These are phyloP conservation scores for Aspergillus sp. DNA, from an alignment of 2,329 filamentous ascomycete species.

Conservation along the genomic window DNA sequence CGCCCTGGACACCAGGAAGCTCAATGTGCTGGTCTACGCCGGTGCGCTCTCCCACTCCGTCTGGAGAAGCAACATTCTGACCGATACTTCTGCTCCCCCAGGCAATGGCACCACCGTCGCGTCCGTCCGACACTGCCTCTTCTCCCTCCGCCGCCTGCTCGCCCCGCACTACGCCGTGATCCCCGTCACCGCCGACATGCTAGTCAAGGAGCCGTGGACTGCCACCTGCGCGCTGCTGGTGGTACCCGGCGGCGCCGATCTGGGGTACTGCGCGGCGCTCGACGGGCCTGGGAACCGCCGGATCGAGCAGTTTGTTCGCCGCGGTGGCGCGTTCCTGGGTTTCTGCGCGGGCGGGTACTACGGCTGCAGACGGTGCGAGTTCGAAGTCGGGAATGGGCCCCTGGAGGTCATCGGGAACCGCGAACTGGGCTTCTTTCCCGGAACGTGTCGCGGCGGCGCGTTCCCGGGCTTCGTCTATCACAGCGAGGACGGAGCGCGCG, in stretches of 20 bases:
- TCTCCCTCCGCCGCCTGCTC: slow-evolving; percentile 74
- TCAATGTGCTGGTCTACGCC: slow-evolving; percentile 91
- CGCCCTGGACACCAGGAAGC: slow-evolving; percentile 35
- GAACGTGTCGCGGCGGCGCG: slow-evolving; percentile 73
- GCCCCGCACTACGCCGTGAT: slow-evolving; percentile 90
- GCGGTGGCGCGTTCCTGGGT: slow-evolving; percentile 77
- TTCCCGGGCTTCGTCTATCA: slow-evolving; percentile 86
- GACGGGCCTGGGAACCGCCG: slow-evolving; percentile 80
- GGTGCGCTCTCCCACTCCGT: slow-evolving; percentile 44
- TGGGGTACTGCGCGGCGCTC: slow-evolving; percentile 78
- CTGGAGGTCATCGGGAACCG: slow-evolving; percentile 79
- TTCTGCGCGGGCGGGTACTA: slow-evolving; percentile 96
- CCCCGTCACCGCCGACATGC: slow-evolving; percentile 63
- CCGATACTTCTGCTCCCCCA: slow-evolving; percentile 26
- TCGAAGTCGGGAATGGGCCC: slow-evolving; percentile 71
- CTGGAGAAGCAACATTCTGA: slow-evolving; percentile 21
- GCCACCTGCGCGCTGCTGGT: slow-evolving; percentile 80
- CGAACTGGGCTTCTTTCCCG: slow-evolving; percentile 83
- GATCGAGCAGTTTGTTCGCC: slow-evolving; percentile 76
- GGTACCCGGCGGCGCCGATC: slow-evolving; percentile 86
- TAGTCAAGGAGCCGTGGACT: slow-evolving; percentile 88
- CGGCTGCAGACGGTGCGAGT: slow-evolving; percentile 71
- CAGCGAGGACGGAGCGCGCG: slow-evolving; percentile 73
- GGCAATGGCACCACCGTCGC: slow-evolving; percentile 78
- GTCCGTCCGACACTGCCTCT: slow-evolving; percentile 82